Evolutionary conservation across 2,329 filamentous ascomycete species (phyloP), one percentile per base, ranked within the genome.

Genomic region (Venturia effusa): DNA sequence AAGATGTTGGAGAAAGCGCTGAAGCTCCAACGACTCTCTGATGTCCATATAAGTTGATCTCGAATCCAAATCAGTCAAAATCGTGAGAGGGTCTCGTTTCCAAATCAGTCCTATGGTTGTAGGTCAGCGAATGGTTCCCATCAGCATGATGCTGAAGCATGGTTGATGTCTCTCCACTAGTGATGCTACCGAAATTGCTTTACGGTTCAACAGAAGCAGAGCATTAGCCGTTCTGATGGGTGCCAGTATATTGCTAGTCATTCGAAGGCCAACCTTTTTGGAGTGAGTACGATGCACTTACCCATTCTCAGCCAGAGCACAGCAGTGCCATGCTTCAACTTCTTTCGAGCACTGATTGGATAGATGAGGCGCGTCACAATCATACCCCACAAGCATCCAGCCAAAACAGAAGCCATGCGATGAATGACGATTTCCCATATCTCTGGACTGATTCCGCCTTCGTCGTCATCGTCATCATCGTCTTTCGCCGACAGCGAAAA

Each of bases 351-450:
- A 39, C 91, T 94, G 67, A 97, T 95, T 10, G 94, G 94, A 90
- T 92, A 97, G 67, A 99, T 87, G 61, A 96, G 72, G 65, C 93
- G 84, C 61, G 92, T 97, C 66, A 97, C 84, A 61, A 97, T 83
- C 66, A 99, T 85, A 41, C 92, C 94, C 92, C 93, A 99, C 19
- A 96, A 73, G 67, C 92, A 94, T 51, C 94, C 94, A 4, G 87
- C 84, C 45, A 92, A 85, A 48, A 97, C 94, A 8, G 93, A 87
- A 13, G 92, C 84, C 19, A 96, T 88, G 76, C 94, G 86, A 75
- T 99, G 94, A 48, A 89, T 84, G 3, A 88, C 88, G 70, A 99
- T 97, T 64, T 95, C 87, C 67, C 88, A 85, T 66, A 99, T 97
- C 45, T 92, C 83, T 0, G 94, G 94, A 66, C 88, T 83, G 4